These are phyloP conservation scores for Reticulascus tulasneorum DNA, from an alignment of 2,329 filamentous ascomycete genomes.

Conservation along the genomic window DNA sequence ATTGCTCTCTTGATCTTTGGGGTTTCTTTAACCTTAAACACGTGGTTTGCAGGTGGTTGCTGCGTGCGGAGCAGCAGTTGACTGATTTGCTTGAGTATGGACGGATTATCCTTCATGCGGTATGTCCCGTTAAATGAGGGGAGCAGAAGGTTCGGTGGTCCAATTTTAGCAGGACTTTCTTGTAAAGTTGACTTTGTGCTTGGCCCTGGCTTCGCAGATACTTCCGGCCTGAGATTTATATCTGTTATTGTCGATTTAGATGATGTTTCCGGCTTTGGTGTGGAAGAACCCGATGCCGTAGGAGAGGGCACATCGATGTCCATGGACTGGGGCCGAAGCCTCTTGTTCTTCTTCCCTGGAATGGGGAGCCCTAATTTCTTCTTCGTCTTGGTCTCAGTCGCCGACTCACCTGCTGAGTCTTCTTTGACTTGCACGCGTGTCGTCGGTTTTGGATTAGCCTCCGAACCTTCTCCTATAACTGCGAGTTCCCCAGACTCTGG, in stretches of 20 bases:
- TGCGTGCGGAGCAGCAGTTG: constrained; percentile 53
- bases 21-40: constrained; percentile 65
- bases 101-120: constrained; percentile 61
- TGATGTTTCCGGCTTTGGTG: constrained; percentile 26
- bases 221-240: constrained; percentile 13
- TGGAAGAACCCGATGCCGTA: constrained; percentile 28
- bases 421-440: constrained; percentile 35
- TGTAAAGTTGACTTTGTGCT: constrained; percentile 18
- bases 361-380: constrained; percentile 20
- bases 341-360: constrained; percentile 38
- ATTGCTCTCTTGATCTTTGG: constrained; percentile 79
- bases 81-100: constrained; percentile 64
- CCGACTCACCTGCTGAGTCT: constrained; percentile 28
- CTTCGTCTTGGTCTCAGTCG: constrained; percentile 27
- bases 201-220: constrained; percentile 6
- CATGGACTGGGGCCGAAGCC: constrained; percentile 42
- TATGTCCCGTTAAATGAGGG: constrained; percentile 70
- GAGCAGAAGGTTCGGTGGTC: constrained; percentile 59
- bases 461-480: constrained; percentile 52
- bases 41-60: constrained; percentile 61
- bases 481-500: constrained; percentile 51
- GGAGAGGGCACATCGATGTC: constrained; percentile 37
- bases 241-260: constrained; percentile 18
- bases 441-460: constrained; percentile 49
- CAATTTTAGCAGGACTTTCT: constrained; percentile 36